A percentile compares a stretch with the other conserved stretches of the same genome.
phyloP scores from a whole-genome alignment of 108 stramenopile species.

The Schizochytrium sp. region DNA sequence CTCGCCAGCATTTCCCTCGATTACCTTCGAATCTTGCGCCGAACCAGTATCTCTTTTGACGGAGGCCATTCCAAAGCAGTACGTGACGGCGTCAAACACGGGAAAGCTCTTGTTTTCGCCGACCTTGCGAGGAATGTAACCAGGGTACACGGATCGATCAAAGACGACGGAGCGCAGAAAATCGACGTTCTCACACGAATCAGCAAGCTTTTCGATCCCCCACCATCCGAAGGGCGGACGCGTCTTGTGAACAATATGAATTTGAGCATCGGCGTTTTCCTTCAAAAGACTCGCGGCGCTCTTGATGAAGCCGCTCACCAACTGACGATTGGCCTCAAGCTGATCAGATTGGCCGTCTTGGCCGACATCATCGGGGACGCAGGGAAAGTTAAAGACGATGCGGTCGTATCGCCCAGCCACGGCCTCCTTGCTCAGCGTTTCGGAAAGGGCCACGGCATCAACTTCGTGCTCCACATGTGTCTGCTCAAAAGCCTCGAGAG shows the following conservation, averaged over 20 bases:
- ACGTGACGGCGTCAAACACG: slow-evolving; percentile 75
- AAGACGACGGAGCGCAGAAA: slow-evolving; percentile 62
- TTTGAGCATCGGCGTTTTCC: slow-evolving; percentile 41
- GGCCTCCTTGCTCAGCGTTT: slow-evolving; percentile 39
- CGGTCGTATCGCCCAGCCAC: slow-evolving; percentile 48
- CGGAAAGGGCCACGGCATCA: slow-evolving; percentile 62
- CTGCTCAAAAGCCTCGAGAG: slow-evolving; percentile 31
- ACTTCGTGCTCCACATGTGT: slow-evolving; percentile 50
- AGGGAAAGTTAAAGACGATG: slow-evolving; percentile 84
- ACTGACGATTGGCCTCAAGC: slow-evolving; percentile 68
- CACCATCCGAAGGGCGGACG: slow-evolving; percentile 81
- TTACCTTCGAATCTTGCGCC: neutral
- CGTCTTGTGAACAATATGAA: slow-evolving; percentile 77
- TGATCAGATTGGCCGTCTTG: slow-evolving; percentile 78
- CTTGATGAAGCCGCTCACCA: slow-evolving; percentile 51
- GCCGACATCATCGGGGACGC: slow-evolving; percentile 62
- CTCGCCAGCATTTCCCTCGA: neutral
- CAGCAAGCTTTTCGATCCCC: slow-evolving; percentile 45
- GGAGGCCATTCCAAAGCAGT: slow-evolving; percentile 42
- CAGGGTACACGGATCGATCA: slow-evolving; percentile 58
- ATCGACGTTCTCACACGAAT: neutral
- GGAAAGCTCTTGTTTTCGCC: slow-evolving; percentile 72
- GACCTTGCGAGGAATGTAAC: slow-evolving; percentile 74
- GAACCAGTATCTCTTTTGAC: no score
- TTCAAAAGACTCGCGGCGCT: slow-evolving; percentile 35